phyloP scores from a whole-genome alignment of 805 yeast species.

The Ogataea paraovalis region DNA sequence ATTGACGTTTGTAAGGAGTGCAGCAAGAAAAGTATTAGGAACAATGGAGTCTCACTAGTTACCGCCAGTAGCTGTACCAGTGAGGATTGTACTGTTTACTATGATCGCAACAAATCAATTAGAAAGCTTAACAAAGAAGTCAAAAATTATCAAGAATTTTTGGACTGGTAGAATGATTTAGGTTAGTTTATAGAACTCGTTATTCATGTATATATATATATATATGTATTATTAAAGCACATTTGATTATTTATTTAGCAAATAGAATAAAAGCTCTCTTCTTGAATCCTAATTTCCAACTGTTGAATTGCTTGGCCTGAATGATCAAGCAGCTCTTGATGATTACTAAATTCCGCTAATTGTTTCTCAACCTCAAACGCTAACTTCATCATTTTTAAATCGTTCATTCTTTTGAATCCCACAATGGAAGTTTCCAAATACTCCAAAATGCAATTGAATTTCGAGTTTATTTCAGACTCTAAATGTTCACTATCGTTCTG shows the following conservation, averaged over 20 bases:
- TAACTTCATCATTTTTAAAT: slow-evolving; percentile 35
- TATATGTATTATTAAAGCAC: not conserved
- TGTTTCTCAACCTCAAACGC: slow-evolving; percentile 38
- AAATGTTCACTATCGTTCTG: not conserved
- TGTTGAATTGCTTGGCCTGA: slow-evolving; percentile 29
- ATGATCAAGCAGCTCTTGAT: slow-evolving; percentile 32
- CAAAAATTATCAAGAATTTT: slow-evolving; percentile 9
- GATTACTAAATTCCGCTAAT: slow-evolving; percentile 32
- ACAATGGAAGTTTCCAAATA: slow-evolving; percentile 40
- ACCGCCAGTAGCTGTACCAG: slow-evolving; percentile 46
- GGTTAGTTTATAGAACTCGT: not conserved
- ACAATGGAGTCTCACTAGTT: slow-evolving; percentile 22
- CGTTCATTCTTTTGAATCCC: slow-evolving; percentile 39
- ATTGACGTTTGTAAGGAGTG: slow-evolving; percentile 36
- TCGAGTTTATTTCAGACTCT: slow-evolving; percentile 1
- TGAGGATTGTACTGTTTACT: slow-evolving; percentile 63
- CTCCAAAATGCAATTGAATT: slow-evolving; percentile 32
- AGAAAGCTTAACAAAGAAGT: slow-evolving; percentile 21
- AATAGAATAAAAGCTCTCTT: slow-evolving; percentile 20
- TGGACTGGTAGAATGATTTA: slow-evolving; percentile 21
- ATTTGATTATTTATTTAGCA: too few species aligned
- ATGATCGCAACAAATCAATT: slow-evolving; percentile 42
- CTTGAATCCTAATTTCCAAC: slow-evolving; percentile 28
- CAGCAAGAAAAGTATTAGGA: slow-evolving; percentile 18
- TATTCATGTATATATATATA: not conserved